These are phyloP conservation scores for Collybiopsis confluens DNA, from an alignment of 768 basidiomycete species.

Conservation along the genomic window DNA sequence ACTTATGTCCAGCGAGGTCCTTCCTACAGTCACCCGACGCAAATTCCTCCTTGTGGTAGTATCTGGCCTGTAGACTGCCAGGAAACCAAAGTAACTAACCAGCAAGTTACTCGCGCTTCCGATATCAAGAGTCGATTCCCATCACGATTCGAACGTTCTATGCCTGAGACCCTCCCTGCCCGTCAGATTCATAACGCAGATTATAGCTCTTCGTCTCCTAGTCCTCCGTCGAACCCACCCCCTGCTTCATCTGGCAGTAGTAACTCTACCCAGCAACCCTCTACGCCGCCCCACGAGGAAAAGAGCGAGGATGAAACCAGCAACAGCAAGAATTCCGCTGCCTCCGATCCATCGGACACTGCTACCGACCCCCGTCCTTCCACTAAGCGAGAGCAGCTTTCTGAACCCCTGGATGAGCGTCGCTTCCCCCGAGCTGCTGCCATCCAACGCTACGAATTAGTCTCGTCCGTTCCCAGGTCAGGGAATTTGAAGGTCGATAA, in stretches of 20 bases:
- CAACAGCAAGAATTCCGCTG: background rate
- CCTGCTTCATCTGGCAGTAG: background rate
- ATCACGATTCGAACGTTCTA: too few relatives aligned
- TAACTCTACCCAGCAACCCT: background rate
- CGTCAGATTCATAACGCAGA: slow-evolving; percentile 5
- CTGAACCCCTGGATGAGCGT: background rate
- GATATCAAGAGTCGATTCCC: too few relatives aligned
- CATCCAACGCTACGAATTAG: too few relatives aligned
- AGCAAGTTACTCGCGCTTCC: too few relatives aligned
- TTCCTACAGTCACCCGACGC: background rate
- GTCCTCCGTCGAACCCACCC: background rate
- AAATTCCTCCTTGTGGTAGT: background rate
- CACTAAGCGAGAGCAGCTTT: too few relatives aligned
- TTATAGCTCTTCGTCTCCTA: background rate
- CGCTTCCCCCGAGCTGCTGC: background rate
- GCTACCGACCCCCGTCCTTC: background rate
- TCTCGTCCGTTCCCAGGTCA: too few relatives aligned
- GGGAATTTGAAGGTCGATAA: too few relatives aligned
- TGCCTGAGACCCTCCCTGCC: background rate
- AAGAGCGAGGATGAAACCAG: too few relatives aligned
- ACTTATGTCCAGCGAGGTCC: background rate
- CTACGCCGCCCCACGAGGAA: background rate
- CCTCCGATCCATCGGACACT: background rate
- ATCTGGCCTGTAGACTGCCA: background rate
- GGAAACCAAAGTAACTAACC: too few relatives aligned